Conservation (phyloP, 2,329 filamentous ascomycete species). For the Paecilomyces variotii region DNA sequence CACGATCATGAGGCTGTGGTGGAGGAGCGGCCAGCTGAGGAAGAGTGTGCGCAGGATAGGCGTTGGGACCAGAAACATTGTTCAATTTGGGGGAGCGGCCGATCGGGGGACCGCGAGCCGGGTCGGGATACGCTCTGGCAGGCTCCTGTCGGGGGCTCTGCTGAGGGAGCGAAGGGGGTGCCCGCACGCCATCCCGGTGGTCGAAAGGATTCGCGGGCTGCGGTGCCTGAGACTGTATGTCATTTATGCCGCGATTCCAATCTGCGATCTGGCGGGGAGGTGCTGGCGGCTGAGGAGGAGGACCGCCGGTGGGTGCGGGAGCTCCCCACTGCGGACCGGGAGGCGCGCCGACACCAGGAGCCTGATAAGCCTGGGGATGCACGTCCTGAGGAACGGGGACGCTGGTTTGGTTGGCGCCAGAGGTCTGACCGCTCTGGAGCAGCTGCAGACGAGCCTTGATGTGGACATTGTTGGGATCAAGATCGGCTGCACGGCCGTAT, state of each 20-base stretch:
- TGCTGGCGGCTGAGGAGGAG: slow-evolving; percentile 52
- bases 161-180: slow-evolving; percentile 60
- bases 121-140: slow-evolving; percentile 61
- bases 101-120: slow-evolving; percentile 47
- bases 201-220: slow-evolving; percentile 73
- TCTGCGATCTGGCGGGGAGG: slow-evolving; percentile 54
- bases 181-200: slow-evolving; percentile 63
- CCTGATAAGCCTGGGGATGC: slow-evolving; percentile 88
- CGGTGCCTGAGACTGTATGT: slow-evolving; percentile 57
- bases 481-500: slow-evolving; percentile 86
- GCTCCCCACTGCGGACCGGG: slow-evolving; percentile 85
- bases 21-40: slow-evolving; percentile 43
- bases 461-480: slow-evolving; percentile 87
- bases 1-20: slow-evolving; percentile 34
- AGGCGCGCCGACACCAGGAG: slow-evolving; percentile 70
- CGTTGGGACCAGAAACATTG: slow-evolving; percentile 44
- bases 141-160: slow-evolving; percentile 69
- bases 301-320: slow-evolving; percentile 47
- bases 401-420: slow-evolving; percentile 57
- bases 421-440: slow-evolving; percentile 65
- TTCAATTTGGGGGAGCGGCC: slow-evolving; percentile 52
- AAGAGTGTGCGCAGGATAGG: slow-evolving; percentile 45
- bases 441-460: slow-evolving; percentile 93
- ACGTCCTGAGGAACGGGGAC: slow-evolving; percentile 75
- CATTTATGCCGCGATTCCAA: slow-evolving; percentile 63